These are phyloP conservation scores for Plantago lanceolata DNA, from an alignment of 305 asterid species.

Conservation along the genomic window DNA sequence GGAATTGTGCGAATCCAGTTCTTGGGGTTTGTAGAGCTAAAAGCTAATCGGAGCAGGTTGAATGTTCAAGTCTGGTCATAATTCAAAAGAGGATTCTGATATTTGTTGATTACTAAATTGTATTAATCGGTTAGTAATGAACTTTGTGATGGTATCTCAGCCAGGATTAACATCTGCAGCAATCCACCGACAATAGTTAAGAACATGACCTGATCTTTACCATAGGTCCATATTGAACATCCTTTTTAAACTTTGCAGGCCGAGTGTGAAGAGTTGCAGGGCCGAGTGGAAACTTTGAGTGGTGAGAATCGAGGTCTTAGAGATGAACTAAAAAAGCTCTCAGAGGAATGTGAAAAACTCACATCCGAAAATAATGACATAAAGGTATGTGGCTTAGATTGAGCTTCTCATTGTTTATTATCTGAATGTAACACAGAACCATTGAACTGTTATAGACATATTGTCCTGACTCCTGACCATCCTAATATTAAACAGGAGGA, in stretches of 20 bases:
- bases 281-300: constrained; percentile 62
- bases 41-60: too few species aligned
- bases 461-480: not conserved
- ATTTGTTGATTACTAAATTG: too few species aligned
- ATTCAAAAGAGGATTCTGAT: too few species aligned
- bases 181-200: not conserved
- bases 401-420: too few species aligned
- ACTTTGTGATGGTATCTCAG: not conserved
- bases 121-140: too few species aligned
- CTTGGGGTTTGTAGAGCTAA: too few species aligned
- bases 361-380: constrained; percentile 68
- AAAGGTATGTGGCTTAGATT: constrained; percentile 38
- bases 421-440: not conserved
- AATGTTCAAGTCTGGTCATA: too few species aligned
- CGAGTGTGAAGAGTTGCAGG: constrained; percentile 92
- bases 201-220: not conserved
- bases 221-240: not conserved
- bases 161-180: not conserved
- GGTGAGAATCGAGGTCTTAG: constrained; percentile 61
- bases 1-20: too few species aligned
- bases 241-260: constrained; percentile 44
- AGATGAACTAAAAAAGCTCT: constrained; percentile 73
- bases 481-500: constrained; percentile 52
- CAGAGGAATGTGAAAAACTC: constrained; percentile 85
- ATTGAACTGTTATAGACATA: not conserved